Evolutionary conservation across 495 filamentous ascomycete genomes (phyloP), one percentile per base, ranked within the genome.

Genomic region (Talaromyces nanjingensis): DNA sequence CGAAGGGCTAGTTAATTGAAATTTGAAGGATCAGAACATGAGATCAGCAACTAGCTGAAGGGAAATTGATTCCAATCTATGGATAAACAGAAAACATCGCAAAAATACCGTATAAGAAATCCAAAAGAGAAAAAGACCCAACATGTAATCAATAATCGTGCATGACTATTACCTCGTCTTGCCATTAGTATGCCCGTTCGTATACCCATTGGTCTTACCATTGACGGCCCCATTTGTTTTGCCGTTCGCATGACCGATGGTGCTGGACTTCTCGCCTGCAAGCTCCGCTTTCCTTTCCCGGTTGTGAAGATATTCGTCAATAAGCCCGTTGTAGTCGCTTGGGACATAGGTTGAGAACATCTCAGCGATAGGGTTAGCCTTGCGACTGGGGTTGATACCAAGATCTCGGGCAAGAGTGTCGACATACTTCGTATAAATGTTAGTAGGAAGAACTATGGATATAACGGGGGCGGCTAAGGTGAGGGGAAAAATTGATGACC

Each of bases 281-380:
- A 39, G 34, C 34, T 39, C 34, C 34, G 11, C 34, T 57, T 57
- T 57, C 24, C 14, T 57, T 16, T 57, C 54, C 16, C 14, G 54
- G 12, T 20, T 29, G 12, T 57, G 25, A 45, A 65, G 34, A 62
- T 67, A 72, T 59, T 72, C 68, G 29, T 70, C 66, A 1, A 70
- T 58, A 7, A 70, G 52, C 7, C 70, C 70, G 8, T 64, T 47
- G 64, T 67, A 72, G 59, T 68, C 66, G 11, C 53, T 24, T 3
- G 70, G 70, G 14, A 60, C 42, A 20, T 63, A 64, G 16, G 68
- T 64, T 12, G 57, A 39, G 20, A 72, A 66, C 47, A 68, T 16
- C 18, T 72, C 68, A 4, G 64, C 34, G 18, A 72, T 31, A 3
- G 57, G 7, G 56, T 68, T 70, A 16, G 53, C 39, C 61, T 72